Evolutionary conservation across 2,329 filamentous ascomycete species (phyloP).

Genomic region (Dendrostoma leiphaemia): DNA sequence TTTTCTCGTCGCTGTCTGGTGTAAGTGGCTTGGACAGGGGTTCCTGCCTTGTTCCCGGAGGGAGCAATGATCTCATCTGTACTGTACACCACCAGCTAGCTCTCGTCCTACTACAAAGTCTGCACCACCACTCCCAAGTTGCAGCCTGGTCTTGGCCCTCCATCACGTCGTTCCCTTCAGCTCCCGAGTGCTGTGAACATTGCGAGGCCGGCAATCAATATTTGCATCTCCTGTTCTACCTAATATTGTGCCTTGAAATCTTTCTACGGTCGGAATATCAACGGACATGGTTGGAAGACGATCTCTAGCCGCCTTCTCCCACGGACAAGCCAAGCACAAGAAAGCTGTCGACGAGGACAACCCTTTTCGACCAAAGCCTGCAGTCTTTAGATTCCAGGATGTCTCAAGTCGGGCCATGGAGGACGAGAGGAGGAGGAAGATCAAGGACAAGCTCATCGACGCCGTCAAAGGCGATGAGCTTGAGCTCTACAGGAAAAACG

Average conservation of each 20-base stretch:
- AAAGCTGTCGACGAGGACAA: slow-evolving; percentile 2
- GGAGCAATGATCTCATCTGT: slow-evolving; percentile 13
- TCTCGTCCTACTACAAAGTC: background rate
- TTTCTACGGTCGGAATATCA: background rate
- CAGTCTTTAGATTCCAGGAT: slow-evolving; percentile 41
- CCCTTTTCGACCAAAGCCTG: slow-evolving; percentile 11
- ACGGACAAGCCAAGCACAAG: background rate
- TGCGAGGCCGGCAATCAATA: too few relatives aligned
- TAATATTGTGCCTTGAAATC: background rate
- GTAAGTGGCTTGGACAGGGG: background rate
- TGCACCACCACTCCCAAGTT: too few relatives aligned
- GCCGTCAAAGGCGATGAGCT: slow-evolving; percentile 44
- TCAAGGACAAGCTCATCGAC: slow-evolving; percentile 48
- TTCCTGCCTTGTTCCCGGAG: background rate
- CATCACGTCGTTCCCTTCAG: too few relatives aligned
- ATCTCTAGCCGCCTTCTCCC: slow-evolving; percentile 4
- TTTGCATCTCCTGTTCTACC: too few relatives aligned
- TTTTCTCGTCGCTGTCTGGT: too few relatives aligned
- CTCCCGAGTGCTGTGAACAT: too few relatives aligned
- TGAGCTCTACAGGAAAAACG: slow-evolving; percentile 48
- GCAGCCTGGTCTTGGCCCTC: too few relatives aligned
- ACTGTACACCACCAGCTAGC: slow-evolving; percentile 2
- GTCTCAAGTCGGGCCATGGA: slow-evolving; percentile 43
- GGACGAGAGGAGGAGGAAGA: slow-evolving; percentile 39
- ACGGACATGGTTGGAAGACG: slow-evolving; percentile 16